phyloP scores from a whole-genome alignment of 1,139 yeast species.

The Lodderomyces jiufengensis region DNA sequence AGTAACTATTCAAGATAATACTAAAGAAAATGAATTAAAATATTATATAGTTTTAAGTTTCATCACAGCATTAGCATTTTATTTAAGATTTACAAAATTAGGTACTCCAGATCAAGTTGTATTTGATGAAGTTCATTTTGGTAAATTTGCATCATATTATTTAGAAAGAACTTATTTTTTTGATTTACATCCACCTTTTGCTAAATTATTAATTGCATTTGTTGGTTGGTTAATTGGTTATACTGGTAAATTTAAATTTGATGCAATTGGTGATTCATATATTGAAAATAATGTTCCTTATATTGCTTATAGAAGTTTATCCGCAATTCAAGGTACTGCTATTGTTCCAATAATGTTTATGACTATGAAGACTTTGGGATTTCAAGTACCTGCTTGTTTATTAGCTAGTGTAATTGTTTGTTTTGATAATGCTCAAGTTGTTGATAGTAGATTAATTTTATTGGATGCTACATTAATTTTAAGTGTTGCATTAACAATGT shows the following conservation, averaged over 20 bases:
- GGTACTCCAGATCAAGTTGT: conserved; percentile 83
- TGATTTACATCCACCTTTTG: conserved; percentile 98
- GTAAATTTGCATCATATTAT: conserved; percentile 90
- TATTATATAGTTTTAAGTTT: conserved; percentile 42
- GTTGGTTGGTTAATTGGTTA: conserved; percentile 89
- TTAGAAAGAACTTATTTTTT: conserved; percentile 82
- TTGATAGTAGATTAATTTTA: conserved; percentile 85
- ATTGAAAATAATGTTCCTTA: conserved; percentile 78
- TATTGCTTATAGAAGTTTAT: conserved; percentile 76
- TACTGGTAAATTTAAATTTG: conserved; percentile 87
- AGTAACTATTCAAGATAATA: too few relatives aligned
- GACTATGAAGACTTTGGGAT: conserved; percentile 81
- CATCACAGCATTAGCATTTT: conserved; percentile 64
- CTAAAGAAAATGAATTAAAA: conserved; percentile 27
- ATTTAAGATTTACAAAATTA: conserved; percentile 67
- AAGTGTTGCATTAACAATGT: conserved; percentile 76
- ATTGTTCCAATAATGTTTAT: conserved; percentile 80
- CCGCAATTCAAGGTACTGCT: conserved; percentile 78
- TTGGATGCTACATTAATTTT: conserved; percentile 86
- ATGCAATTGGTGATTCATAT: conserved; percentile 84
- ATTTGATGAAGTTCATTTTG: conserved; percentile 97
- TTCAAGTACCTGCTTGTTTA: conserved; percentile 72
- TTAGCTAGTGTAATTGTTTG: conserved; percentile 80
- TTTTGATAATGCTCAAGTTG: conserved; percentile 87
- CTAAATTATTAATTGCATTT: conserved; percentile 84